Evolutionary conservation across 1,284 basidiomycete species (phyloP), one percentile per base, ranked within the genome.

Genomic region (Papiliotrema nemorosa): DNA sequence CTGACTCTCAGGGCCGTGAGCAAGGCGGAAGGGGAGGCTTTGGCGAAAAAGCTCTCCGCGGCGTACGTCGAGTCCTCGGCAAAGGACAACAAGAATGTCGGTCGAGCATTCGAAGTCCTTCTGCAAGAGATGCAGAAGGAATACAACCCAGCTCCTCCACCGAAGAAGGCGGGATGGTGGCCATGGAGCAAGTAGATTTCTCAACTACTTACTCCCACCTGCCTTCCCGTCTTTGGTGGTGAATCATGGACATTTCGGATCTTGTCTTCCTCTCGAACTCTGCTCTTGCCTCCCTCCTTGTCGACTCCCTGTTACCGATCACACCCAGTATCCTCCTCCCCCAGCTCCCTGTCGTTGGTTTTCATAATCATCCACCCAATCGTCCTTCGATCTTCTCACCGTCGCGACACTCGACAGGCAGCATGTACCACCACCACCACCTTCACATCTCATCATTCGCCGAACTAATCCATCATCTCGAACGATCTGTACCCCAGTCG

Each of bases 31-130:
- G 91, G 85, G 10, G 78, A 88, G 68, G 81, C 82, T 45, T 78
- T 94, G 44, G 91, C 90, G 18, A 80, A 82, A 63, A 77, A 78
- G 51, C 82, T 86, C 55, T 81, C 83, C 45, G 85, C 88, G 5
- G 85, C 85, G 16, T 94, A 85, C 76, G 79, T 92, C 50, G 92
- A 97, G 74, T 87, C 89, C 7, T 90, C 87, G 62, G 90, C 92
- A 38, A 90, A 90, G 78, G 82, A 84, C 60, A 90, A 92, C 60
- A 76, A 84, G 73, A 94, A 96, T 74, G 87, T 97, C 60, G 82
- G 90, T 91, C 64, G 75, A 67, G 90, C 92, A 7, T 96, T 96
- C 59, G 89, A 96, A 63, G 79, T 87, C 38, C 88, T 90, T 67
- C 80, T 96, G 52, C 83, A 78, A 36, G 88, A 96, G 74, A 92